Percentiles rank a stretch among this genome's conserved stretches.
phyloP scores from a whole-genome alignment of 306 rosid genomes.

The Purshia tridentata region DNA sequence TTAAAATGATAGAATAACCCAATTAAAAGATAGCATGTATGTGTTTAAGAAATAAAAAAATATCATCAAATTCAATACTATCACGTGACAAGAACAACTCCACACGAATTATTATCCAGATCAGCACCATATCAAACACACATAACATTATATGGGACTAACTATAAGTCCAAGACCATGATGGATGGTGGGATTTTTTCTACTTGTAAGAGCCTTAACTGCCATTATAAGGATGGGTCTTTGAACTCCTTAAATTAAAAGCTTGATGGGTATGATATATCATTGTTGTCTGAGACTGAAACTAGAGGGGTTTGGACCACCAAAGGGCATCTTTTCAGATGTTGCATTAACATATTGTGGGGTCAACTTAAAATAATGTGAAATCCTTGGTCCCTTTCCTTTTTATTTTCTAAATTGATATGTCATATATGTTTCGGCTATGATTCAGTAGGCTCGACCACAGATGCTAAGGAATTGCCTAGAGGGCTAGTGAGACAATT shows the following conservation, averaged over 20 bases:
- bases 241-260: conserved; percentile 56
- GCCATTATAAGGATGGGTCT: conserved; percentile 48
- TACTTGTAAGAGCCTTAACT: conserved; percentile 38
- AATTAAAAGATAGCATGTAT: no score
- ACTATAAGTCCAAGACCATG: conserved; percentile 34
- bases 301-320: conserved; percentile 60
- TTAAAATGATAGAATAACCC: no score
- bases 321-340: conserved; percentile 54
- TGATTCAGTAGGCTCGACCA: background rate
- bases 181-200: conserved; percentile 38
- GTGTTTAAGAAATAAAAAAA: no score
- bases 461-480: background rate
- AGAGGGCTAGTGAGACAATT: background rate
- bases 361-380: conserved; percentile 33
- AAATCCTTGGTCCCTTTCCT: conserved; percentile 27
- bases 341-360: conserved; percentile 48
- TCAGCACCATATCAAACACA: conserved; percentile 19
- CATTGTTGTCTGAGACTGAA: conserved; percentile 54
- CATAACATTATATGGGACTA: conserved; percentile 31
- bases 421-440: background rate
- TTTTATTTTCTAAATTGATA: conserved; percentile 17
- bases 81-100: no score
- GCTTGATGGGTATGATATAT: conserved; percentile 50
- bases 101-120: no score
- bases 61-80: no score